phyloP scores from a whole-genome alignment of 331 rosid genomes.

The Cydonia oblonga region DNA sequence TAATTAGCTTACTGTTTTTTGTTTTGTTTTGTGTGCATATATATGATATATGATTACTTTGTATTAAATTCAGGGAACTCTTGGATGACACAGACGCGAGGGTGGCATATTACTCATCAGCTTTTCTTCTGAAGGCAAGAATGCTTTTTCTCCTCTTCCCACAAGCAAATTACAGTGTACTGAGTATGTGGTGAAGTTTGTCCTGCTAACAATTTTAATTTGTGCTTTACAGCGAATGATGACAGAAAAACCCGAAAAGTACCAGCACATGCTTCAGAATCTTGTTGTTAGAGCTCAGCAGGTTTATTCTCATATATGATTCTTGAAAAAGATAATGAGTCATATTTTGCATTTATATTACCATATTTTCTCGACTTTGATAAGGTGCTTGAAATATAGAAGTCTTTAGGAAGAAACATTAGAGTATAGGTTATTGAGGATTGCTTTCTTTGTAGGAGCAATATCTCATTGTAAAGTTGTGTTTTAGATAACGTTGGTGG shows the following conservation, averaged over 20 bases:
- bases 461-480: background rate
- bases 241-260: constrained; percentile 91
- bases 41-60: background rate
- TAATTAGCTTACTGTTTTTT: background rate
- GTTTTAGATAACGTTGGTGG: background rate
- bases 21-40: constrained; percentile 10
- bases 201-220: constrained; percentile 10
- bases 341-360: background rate
- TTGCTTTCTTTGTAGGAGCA: background rate
- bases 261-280: constrained; percentile 93
- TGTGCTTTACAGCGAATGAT: constrained; percentile 75
- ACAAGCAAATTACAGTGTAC: constrained; percentile 5
- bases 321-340: background rate
- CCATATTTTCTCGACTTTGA: background rate
- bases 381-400: background rate
- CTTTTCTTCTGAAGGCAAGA: constrained; percentile 95
- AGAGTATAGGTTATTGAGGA: background rate
- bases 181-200: constrained; percentile 1
- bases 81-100: constrained; percentile 97
- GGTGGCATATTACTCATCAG: constrained; percentile 93
- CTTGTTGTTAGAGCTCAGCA: constrained; percentile 96
- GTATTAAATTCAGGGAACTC: constrained; percentile 49
- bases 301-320: constrained; percentile 31
- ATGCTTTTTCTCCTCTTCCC: background rate
- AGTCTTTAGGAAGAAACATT: background rate